phyloP scores from a whole-genome alignment of 2,329 filamentous ascomycete species.

The Fusarium liriodendri region DNA sequence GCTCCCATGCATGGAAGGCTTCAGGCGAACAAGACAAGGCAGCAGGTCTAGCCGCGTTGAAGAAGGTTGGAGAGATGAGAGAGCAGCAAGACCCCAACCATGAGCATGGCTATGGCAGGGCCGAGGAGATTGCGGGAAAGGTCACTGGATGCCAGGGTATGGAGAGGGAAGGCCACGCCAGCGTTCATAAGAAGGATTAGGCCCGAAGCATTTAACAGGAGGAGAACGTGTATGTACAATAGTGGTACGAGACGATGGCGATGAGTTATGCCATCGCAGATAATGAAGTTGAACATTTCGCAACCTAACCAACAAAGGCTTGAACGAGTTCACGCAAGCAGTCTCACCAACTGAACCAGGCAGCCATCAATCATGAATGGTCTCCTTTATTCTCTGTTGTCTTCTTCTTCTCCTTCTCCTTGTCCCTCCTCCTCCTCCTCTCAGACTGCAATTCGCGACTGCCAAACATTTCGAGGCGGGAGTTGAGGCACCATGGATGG shows the following conservation, averaged over 20 bases:
- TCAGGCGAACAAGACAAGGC: constrained; percentile 74
- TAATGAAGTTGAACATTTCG: neutral
- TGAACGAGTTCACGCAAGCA: neutral
- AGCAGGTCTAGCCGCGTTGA: constrained; percentile 71
- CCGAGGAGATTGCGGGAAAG: constrained; percentile 73
- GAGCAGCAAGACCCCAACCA: constrained; percentile 61
- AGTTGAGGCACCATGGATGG: neutral
- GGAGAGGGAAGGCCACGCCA: constrained; percentile 70
- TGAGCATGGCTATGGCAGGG: constrained; percentile 68
- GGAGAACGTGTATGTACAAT: constrained; percentile 16
- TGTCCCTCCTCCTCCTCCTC: no score
- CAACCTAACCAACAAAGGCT: neutral
- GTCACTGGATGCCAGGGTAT: constrained; percentile 76
- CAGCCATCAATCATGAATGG: neutral
- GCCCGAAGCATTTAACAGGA: neutral
- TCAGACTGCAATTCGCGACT: neutral
- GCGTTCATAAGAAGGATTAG: constrained; percentile 50
- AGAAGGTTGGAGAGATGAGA: constrained; percentile 66
- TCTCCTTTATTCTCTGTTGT: no score
- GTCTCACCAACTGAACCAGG: no score
- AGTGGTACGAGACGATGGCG: constrained; percentile 4
- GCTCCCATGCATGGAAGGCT: constrained; percentile 70
- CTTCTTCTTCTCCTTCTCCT: neutral
- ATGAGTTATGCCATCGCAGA: neutral
- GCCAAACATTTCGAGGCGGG: neutral